These are phyloP conservation scores for Atkinsonella hypoxylon DNA, from an alignment of 2,329 filamentous ascomycete species.

Conservation along the genomic window DNA sequence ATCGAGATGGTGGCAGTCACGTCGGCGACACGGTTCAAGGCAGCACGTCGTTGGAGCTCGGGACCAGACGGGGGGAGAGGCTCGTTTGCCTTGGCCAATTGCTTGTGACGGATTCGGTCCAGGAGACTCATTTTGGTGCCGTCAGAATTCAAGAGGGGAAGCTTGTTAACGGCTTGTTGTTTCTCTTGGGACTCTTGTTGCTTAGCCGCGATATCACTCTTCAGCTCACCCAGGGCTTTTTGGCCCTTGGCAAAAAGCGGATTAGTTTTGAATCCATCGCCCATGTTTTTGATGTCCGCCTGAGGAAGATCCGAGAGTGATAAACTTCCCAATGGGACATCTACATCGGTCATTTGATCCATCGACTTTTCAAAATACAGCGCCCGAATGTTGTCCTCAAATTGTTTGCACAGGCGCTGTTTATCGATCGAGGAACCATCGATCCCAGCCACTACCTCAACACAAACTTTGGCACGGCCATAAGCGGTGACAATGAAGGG, in stretches of 20 bases:
- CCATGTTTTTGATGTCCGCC: slow-evolving; percentile 22
- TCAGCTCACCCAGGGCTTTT: slow-evolving; percentile 56
- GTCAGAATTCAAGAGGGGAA: slow-evolving; percentile 26
- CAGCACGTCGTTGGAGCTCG: slow-evolving; percentile 49
- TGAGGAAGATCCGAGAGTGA: slow-evolving; percentile 39
- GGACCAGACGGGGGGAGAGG: slow-evolving; percentile 42
- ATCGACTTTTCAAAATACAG: slow-evolving; percentile 28
- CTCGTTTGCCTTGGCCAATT: slow-evolving; percentile 45
- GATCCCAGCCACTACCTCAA: slow-evolving; percentile 38
- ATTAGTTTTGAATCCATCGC: slow-evolving; percentile 30
- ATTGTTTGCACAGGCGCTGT: slow-evolving; percentile 39
- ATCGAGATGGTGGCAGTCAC: slow-evolving; percentile 56
- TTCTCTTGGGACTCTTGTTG: slow-evolving; percentile 33
- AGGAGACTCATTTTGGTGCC: slow-evolving; percentile 54
- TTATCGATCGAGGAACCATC: slow-evolving; percentile 32
- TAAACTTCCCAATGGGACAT: slow-evolving; percentile 36
- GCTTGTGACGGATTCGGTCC: slow-evolving; percentile 64
- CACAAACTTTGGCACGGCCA: slow-evolving; percentile 42
- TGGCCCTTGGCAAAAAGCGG: slow-evolving; percentile 54
- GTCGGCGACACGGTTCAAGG: slow-evolving; percentile 56
- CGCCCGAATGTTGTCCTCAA: slow-evolving; percentile 37
- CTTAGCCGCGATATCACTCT: slow-evolving; percentile 43
- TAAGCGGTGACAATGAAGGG: slow-evolving; percentile 38
- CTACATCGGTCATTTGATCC: slow-evolving; percentile 20
- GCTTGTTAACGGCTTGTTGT: slow-evolving; percentile 16